Percentiles rank a stretch among this genome's conserved stretches.
These are phyloP conservation scores for Emmonsia crescens DNA, from an alignment of 2,329 filamentous ascomycete species.

Conservation along the genomic window DNA sequence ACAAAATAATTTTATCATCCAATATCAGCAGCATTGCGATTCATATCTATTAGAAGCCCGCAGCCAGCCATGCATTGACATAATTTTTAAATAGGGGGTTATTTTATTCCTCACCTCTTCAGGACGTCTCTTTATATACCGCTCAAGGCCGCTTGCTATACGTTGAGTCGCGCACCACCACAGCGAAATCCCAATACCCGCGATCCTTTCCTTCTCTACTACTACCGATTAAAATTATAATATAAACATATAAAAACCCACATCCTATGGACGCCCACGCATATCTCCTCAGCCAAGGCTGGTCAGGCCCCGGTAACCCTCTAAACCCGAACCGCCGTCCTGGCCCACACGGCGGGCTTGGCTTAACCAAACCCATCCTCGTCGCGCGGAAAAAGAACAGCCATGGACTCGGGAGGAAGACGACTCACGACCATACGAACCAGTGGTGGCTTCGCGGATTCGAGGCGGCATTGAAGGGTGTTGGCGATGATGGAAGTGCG, in stretches of 20 bases:
- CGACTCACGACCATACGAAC: slow-evolving; percentile 52
- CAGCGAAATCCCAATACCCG: not conserved
- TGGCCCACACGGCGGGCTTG: slow-evolving; percentile 51
- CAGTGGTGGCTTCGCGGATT: slow-evolving; percentile 98
- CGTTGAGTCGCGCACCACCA: not conserved
- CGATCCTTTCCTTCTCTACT: not conserved
- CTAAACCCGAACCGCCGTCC: slow-evolving; percentile 55
- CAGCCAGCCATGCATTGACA: not conserved
- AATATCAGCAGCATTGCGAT: too few species aligned
- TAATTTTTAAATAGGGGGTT: not conserved
- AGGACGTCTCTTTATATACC: not conserved
- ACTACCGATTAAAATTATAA: not conserved
- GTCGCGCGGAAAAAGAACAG: slow-evolving; percentile 72
- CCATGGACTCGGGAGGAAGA: slow-evolving; percentile 72
- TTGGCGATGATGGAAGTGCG: slow-evolving; percentile 52
- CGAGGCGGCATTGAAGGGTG: slow-evolving; percentile 74
- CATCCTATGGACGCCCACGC: slow-evolving; percentile 67
- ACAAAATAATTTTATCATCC: not conserved
- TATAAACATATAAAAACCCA: not conserved
- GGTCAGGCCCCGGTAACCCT: slow-evolving; percentile 79
- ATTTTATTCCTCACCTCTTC: not conserved
- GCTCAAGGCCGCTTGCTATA: not conserved
- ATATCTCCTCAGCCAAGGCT: slow-evolving; percentile 76
- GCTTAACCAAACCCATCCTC: slow-evolving; percentile 72
- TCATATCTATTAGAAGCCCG: too few species aligned